Evolutionary conservation across 2,329 filamentous ascomycete genomes (phyloP).

Genomic region (Aspergillus pseudotamarii): DNA sequence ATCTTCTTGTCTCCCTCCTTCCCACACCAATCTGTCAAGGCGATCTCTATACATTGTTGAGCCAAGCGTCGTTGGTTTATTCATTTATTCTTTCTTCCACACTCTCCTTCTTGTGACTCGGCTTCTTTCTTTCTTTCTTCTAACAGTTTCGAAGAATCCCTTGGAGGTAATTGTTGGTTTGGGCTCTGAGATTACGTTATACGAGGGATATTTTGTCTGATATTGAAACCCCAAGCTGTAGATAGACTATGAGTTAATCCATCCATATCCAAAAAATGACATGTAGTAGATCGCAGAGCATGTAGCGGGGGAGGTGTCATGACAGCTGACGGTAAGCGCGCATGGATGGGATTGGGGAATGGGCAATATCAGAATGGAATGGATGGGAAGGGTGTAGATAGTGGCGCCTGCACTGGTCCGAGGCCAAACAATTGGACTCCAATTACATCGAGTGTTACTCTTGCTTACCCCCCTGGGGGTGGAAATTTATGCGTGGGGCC

Average conservation of each 20-base stretch:
- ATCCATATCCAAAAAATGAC: background rate
- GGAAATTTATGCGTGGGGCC: constrained; percentile 8
- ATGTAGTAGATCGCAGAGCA: background rate
- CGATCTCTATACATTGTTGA: background rate
- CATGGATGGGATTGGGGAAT: background rate
- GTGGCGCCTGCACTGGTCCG: background rate
- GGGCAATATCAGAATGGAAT: background rate
- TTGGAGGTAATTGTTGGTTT: background rate
- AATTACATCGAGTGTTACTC: background rate
- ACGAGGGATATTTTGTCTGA: constrained; percentile 17
- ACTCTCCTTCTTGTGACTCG: background rate
- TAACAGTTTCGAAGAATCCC: background rate
- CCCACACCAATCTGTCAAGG: background rate
- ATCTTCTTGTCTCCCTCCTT: background rate
- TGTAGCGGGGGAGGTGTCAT: background rate
- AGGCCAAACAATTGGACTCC: background rate
- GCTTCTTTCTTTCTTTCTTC: background rate
- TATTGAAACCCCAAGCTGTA: constrained; percentile 13
- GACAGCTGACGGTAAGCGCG: background rate
- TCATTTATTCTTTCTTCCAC: background rate
- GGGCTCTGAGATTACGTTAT: constrained; percentile 11
- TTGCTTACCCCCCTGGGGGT: background rate
- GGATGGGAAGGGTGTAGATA: background rate
- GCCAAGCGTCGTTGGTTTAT: background rate
- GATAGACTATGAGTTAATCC: constrained; percentile 11